Base-by-base conservation (phyloP, 2,329 filamentous ascomycete genomes). In the Davidsoniella neocaledoniae region DNA sequence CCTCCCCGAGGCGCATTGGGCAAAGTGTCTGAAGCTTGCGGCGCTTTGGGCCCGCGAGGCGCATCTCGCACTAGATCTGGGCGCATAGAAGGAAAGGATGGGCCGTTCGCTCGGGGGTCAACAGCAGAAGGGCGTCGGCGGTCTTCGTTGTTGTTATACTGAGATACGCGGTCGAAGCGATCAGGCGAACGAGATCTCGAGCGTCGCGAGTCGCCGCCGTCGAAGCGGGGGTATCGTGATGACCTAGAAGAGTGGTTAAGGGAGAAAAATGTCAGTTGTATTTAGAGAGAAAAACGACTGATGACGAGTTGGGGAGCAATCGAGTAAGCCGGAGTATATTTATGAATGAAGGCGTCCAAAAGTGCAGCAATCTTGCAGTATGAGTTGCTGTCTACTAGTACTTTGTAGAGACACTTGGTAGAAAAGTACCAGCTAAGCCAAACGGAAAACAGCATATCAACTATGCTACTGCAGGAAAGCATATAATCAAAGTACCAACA, bases 21-120 rank as follows among this genome's bases (percentile, higher is more conserved):
- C n/a, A 77, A 74, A 26, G 76, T 66, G 54, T 90, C 84, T 53
- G 87, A 68, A 3, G 49, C 38, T 51, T 51, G 49, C n/a, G 47
- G 38, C n/a, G 83, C 85, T 63, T 88, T 86, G 9, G 87, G 86
- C 0, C 84, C 87, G 50, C 86, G 75, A 2, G 87, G 87, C 2
- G 84, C 81, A 55, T 93, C 70, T 26, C 68, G 62, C 61, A 72
- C 55, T 56, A 71, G 60, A 57, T 78, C 74, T 49, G 72, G 69
- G 56, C 79, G 71, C 56, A 72, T 74, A 1, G 72, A 64, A 56
- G 73, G 74, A 54, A 84, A 84, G n/a, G 70, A 50, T 70, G 69
- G 58, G 16, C 76, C 79, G 29, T 68, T 69, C 44, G 66, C 68
- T 58, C 80, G 50, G 25, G 43, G 39, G 23, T 54, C 54, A 19